Evolutionary conservation across 495 filamentous ascomycete genomes (phyloP), one percentile per base, ranked within the genome.

Genomic region (Penicillium alfredii): DNA sequence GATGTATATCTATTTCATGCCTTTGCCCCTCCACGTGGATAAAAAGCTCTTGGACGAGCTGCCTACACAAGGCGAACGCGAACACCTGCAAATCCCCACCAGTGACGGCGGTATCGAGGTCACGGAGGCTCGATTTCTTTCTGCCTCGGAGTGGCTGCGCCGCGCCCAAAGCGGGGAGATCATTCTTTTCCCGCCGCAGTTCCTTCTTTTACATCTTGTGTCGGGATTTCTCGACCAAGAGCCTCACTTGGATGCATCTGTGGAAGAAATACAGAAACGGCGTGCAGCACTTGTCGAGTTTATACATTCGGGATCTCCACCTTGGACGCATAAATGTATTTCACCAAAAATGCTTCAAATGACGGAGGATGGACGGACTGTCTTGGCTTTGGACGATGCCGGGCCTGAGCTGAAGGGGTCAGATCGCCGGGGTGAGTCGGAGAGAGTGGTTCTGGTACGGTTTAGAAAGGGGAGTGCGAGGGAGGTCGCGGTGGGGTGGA

Each of bases 1-100:
- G 54, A 95, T 98, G 88, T 98, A 97, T 54, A 51, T 98, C 6
- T 92, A 94, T 58, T 83, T 94, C 63, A 71, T 95, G n/a, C 88
- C 92, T 0, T 63, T 88, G 0, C 63, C 68, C 3, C 47, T 69
- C 1, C 61, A 70, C 8, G 57, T 62, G 13, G 49, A 63, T 37
- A 58, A 63, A 15, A 33, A 46, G 1, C 25, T 61, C 7, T 51
- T 61, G 8, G 30, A 49, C 8, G 54, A 57, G 18, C 46, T 60
- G 10, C 60, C 60, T 5, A 32, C 50, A 9, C 58, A 66, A 30
- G 63, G 60, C 6, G 55, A 63, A 33, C 40, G 53, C 4, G 56
- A 66, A 39, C 55, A 69, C 35, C 53, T 64, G 6, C 62, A 72
- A 6, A 62, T 78, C 3, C 84, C 87, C 0, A 88, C 83, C 2